Evolutionary conservation across 352 stramenopile species (phyloP), one percentile per base, ranked within the genome.

Genomic region (Globisporangium paddicum): DNA sequence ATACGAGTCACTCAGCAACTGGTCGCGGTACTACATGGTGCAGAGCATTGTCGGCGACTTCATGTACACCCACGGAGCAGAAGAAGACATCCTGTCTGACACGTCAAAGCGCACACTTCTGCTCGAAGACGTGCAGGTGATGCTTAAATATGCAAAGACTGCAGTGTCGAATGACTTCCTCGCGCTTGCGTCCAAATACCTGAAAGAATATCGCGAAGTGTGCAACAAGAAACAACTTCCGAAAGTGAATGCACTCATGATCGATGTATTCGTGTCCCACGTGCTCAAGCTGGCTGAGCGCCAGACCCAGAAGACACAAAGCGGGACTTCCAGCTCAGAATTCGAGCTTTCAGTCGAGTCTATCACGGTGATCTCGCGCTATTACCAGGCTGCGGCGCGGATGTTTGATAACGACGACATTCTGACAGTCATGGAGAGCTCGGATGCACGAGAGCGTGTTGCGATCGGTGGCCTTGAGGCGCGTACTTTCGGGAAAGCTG

Each of bases 371-470:
- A 75, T 90, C 34, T 73, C 73, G 16, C 60, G 71, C 38, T 94
- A 94, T 60, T 92, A 88, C 48, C 71, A 87, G 38, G 85, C 84
- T 1, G 71, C 83, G 21, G 87, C 78, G 18, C 85, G 86, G 37
- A 84, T 92, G 73, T 94, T 94, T 55, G 82, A 92, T 52, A 94
- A 91, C 46, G 62, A 75, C 18, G 84, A 94, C 52, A 82, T 94
- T 44, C 63, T 89, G 40, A 75, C 77, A 5, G 68, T 92, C 50
- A 76, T 89, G 60, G 73, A 89, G 48, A 80, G 48, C 44, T 60
- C 86, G 32, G 35, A 60, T 34, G 34, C 52, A 16, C 69, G 51
- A 2, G 77, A 90, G 42, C 70, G 76, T 51, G 68, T 82, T 1
- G 71, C 74, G 8, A 84, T 94, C 62, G 63, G 67, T 14, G 73